A percentile compares a stretch with the other conserved stretches of the same genome.
Evolutionary conservation across 441 rosid genomes (phyloP).

Genomic region (Populus tomentosa): DNA sequence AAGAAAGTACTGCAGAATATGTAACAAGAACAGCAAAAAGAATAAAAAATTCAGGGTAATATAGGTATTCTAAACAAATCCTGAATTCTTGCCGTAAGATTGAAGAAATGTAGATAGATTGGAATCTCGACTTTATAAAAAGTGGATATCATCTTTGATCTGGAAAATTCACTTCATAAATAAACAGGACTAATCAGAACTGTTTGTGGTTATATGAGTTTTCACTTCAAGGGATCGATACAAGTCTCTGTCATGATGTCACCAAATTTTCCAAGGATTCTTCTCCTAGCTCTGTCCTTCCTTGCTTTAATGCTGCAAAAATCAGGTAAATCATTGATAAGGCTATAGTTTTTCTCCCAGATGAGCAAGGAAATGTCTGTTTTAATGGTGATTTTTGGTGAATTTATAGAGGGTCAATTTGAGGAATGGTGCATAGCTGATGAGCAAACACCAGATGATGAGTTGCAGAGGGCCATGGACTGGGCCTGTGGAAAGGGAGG

Average conservation of each 20-base stretch:
- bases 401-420: constrained; percentile 28
- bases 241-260: constrained; percentile 20
- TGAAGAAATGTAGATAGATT: constrained; percentile 26
- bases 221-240: background rate
- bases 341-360: background rate
- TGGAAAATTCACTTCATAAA: background rate
- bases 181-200: background rate
- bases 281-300: constrained; percentile 21
- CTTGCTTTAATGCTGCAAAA: constrained; percentile 11
- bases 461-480: constrained; percentile 44
- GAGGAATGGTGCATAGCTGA: constrained; percentile 72
- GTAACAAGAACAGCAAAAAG: background rate
- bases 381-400: background rate
- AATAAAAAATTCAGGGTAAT: background rate
- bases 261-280: constrained; percentile 4
- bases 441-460: constrained; percentile 50
- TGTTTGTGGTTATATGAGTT: background rate
- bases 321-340: constrained; percentile 26
- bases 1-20: background rate
- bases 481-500: constrained; percentile 68
- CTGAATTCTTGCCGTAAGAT: constrained; percentile 20
- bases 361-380: background rate
- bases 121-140: constrained; percentile 33
- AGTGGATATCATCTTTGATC: constrained; percentile 14
- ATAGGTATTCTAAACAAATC: background rate